phyloP scores from a whole-genome alignment of 2,329 filamentous ascomycete species.

The Aspergillus sp. region DNA sequence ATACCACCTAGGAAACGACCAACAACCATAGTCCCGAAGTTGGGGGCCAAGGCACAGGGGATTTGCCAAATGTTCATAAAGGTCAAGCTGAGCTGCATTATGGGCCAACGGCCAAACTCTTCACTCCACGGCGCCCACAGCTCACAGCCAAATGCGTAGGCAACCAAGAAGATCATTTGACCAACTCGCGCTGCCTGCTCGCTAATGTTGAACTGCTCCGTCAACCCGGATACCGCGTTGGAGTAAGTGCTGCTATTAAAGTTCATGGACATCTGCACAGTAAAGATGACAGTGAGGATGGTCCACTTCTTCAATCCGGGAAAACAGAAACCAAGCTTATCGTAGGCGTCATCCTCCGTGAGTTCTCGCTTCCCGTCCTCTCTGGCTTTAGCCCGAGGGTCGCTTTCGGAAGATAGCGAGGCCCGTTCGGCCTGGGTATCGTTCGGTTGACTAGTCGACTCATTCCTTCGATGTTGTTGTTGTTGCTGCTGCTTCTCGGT shows the following conservation, averaged over 20 bases:
- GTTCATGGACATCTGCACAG: constrained; percentile 75
- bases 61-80: constrained; percentile 78
- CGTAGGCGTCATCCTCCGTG: constrained; percentile 59
- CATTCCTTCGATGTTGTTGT: not conserved
- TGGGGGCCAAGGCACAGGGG: constrained; percentile 69
- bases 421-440: constrained; percentile 19
- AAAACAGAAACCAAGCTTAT: constrained; percentile 62
- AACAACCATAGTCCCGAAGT: constrained; percentile 68
- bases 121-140: constrained; percentile 86
- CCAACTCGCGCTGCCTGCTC: constrained; percentile 68
- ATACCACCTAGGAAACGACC: constrained; percentile 68
- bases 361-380: constrained; percentile 39
- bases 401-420: constrained; percentile 16
- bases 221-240: constrained; percentile 66
- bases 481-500: not conserved
- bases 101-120: constrained; percentile 75
- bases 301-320: constrained; percentile 65
- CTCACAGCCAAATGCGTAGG: constrained; percentile 83
- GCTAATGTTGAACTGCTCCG: constrained; percentile 66
- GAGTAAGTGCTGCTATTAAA: constrained; percentile 74
- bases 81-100: constrained; percentile 70
- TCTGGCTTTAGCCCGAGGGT: constrained; percentile 9
- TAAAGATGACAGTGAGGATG: constrained; percentile 69
- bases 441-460: constrained; percentile 5
- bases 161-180: constrained; percentile 73